A percentile compares a stretch with the other conserved stretches of the same genome.
Conservation (phyloP, 495 filamentous ascomycete species). For the Penicillium canariense region DNA sequence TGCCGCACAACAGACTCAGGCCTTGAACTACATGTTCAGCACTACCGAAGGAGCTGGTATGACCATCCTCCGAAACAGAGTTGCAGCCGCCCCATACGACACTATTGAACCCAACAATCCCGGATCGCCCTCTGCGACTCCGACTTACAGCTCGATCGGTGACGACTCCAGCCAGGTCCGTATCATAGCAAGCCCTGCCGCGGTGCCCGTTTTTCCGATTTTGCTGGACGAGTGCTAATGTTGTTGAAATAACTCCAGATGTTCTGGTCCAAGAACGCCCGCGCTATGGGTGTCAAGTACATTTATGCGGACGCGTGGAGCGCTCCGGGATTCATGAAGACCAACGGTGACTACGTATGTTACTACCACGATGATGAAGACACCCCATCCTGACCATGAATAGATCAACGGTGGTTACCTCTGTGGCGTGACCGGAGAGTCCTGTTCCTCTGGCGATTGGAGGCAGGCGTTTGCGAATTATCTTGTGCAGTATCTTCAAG, state of each 20-base stretch:
- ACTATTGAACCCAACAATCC: conserved; percentile 4
- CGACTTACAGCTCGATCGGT: not conserved
- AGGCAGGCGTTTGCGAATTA: conserved; percentile 55
- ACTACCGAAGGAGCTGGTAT: conserved; percentile 1
- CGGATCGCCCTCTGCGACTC: not conserved
- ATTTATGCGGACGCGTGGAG: conserved; percentile 56
- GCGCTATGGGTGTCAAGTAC: conserved; percentile 6
- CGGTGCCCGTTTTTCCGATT: too few relatives aligned
- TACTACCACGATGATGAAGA: not conserved
- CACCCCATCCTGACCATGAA: not conserved
- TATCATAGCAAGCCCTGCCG: not conserved
- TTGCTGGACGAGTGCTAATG: too few relatives aligned
- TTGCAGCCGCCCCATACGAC: not conserved
- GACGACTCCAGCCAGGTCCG: conserved; percentile 2
- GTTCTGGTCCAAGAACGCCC: conserved; percentile 1
- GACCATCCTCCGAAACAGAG: conserved; percentile 5
- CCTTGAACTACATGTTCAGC: conserved; percentile 1
- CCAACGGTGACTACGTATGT: conserved; percentile 35
- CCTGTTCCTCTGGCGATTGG: conserved; percentile 52
- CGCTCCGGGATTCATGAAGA: conserved; percentile 59
- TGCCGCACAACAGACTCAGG: conserved; percentile 4
- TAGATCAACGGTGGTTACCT: conserved; percentile 40
- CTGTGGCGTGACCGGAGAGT: conserved; percentile 46
- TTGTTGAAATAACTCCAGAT: too few relatives aligned
- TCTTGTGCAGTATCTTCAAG: conserved; percentile 50